Evolutionary conservation across 1,284 basidiomycete species (phyloP).

Genomic region (Moniliella sp.): DNA sequence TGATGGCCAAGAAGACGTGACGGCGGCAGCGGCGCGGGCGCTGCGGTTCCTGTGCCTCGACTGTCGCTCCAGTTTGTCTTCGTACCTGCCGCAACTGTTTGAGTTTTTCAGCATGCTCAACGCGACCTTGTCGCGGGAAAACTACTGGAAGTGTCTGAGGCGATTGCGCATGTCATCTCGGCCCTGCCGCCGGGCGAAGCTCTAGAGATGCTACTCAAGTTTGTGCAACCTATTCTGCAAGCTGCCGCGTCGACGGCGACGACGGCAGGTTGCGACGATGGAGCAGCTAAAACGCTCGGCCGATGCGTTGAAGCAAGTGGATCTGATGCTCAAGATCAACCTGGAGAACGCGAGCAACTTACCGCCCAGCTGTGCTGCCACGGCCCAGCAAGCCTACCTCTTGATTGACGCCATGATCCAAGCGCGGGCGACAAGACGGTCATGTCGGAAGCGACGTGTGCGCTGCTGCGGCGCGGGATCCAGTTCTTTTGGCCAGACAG

Average conservation of each 20-base stretch:
- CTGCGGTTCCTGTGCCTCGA: slow-evolving; percentile 92
- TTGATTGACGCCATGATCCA: slow-evolving; percentile 61
- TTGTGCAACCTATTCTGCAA: slow-evolving; percentile 44
- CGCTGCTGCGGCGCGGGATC: slow-evolving; percentile 66
- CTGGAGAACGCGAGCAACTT: slow-evolving; percentile 23
- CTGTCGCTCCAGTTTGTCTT: slow-evolving; percentile 83
- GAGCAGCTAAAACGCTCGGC: slow-evolving; percentile 46
- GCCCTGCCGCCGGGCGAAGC: slow-evolving; percentile 61
- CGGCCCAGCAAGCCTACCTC: slow-evolving; percentile 57
- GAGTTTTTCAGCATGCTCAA: slow-evolving; percentile 62
- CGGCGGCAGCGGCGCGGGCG: slow-evolving; percentile 81
- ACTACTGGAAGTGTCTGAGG: slow-evolving; percentile 72
- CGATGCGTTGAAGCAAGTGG: slow-evolving; percentile 40
- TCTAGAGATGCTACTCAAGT: slow-evolving; percentile 56
- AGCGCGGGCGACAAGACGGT: slow-evolving; percentile 59
- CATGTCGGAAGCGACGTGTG: slow-evolving; percentile 62
- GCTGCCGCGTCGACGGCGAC: slow-evolving; percentile 14
- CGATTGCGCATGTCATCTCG: slow-evolving; percentile 78
- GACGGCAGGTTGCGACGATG: slow-evolving; percentile 42
- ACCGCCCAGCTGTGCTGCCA: slow-evolving; percentile 55
- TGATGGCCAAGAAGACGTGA: slow-evolving; percentile 45
- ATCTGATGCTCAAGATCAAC: slow-evolving; percentile 11
- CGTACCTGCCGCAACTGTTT: slow-evolving; percentile 75
- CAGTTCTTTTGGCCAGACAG: slow-evolving; percentile 51
- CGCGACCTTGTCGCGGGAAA: slow-evolving; percentile 59